These are phyloP conservation scores for Lablab purpureus DNA, from an alignment of 306 rosid genomes.

Conservation along the genomic window DNA sequence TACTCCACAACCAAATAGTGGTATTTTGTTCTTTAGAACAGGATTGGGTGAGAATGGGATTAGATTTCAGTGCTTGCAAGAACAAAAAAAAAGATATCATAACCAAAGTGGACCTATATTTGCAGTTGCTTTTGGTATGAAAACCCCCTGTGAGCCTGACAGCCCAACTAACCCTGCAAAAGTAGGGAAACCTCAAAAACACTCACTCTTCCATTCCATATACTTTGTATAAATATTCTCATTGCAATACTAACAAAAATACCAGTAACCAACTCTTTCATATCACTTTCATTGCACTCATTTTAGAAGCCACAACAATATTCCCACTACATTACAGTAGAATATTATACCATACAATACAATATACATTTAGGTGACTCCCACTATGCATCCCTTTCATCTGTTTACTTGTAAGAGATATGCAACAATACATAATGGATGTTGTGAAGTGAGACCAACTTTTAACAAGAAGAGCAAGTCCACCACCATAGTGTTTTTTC, in stretches of 20 bases:
- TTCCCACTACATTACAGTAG: neutral
- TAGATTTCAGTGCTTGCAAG: neutral
- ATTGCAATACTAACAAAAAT: neutral
- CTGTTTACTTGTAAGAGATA: neutral
- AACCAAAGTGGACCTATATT: neutral
- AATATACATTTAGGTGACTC: neutral
- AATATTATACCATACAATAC: neutral
- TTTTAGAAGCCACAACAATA: neutral
- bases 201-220: neutral
- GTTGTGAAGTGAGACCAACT: neutral
- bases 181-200: neutral
- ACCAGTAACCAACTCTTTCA: neutral
- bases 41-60: neutral
- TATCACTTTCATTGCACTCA: neutral
- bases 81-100: neutral
- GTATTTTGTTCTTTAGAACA: neutral
- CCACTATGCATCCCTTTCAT: neutral
- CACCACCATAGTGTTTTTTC: neutral
- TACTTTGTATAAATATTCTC: too few relatives aligned
- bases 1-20: too few relatives aligned
- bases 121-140: neutral
- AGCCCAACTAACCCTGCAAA: slow-evolving; percentile 5
- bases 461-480: neutral
- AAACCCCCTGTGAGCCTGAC: neutral
- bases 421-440: neutral